Conservation (phyloP, 495 filamentous ascomycete species). For the Venustampulla echinocandica region DNA sequence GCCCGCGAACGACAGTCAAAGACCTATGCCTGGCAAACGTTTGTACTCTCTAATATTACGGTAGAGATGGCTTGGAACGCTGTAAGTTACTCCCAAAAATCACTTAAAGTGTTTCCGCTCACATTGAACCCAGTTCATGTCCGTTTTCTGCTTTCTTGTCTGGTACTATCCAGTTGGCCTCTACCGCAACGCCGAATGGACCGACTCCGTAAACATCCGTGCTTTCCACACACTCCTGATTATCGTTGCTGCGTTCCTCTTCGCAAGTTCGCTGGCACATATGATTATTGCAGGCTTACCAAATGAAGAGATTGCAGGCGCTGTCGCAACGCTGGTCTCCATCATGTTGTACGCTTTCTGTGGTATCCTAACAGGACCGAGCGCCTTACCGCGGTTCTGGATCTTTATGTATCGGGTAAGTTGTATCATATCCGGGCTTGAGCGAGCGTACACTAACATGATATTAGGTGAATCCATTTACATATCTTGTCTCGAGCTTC, state of each 20-base stretch:
- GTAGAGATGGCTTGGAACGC: slow-evolving; percentile 71
- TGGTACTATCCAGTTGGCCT: slow-evolving; percentile 36
- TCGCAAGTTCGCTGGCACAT: slow-evolving; percentile 1
- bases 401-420: slow-evolving; percentile 74
- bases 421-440: no score
- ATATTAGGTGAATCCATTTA: slow-evolving; percentile 68
- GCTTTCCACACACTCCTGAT: no score
- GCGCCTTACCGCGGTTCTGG: slow-evolving; percentile 61
- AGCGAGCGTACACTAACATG: no score
- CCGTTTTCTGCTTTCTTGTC: slow-evolving; percentile 30
- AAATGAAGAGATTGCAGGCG: slow-evolving; percentile 54
- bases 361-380: not conserved
- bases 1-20: slow-evolving; percentile 78
- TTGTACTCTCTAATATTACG: slow-evolving; percentile 70
- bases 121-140: not conserved
- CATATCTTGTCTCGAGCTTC: slow-evolving; percentile 45
- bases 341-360: slow-evolving; percentile 55
- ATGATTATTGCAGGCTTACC: slow-evolving; percentile 61
- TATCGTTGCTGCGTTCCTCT: no score
- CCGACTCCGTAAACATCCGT: no score
- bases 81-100: slow-evolving; percentile 26
- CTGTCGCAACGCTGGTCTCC: slow-evolving; percentile 59
- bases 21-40: slow-evolving; percentile 73
- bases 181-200: slow-evolving; percentile 54
- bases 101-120: not conserved